Percentiles rank a stretch among this genome's conserved stretches.
phyloP scores from a whole-genome alignment of 768 basidiomycete species.

The Crassisporium funariophilum region DNA sequence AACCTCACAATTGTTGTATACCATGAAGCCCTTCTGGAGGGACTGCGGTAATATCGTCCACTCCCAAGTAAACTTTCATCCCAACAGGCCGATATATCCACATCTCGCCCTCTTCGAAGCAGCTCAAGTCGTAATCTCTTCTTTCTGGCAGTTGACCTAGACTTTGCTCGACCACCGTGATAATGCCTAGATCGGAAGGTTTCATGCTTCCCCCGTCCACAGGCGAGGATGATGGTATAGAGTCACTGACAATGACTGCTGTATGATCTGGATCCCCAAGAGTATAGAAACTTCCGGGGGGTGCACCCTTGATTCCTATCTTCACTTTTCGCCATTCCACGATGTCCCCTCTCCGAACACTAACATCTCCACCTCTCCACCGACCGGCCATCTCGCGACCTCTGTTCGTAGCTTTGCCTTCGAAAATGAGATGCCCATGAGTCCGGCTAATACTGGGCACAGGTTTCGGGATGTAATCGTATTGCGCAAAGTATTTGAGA shows the following conservation, averaged over 20 bases:
- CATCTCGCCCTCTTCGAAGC: conserved; percentile 51
- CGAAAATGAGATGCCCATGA: conserved; percentile 57
- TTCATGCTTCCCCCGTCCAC: conserved; percentile 35
- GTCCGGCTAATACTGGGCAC: conserved; percentile 50
- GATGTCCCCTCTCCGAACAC: conserved; percentile 55
- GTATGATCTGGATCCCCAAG: conserved; percentile 61
- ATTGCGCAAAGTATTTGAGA: conserved; percentile 42
- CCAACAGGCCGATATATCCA: conserved; percentile 59
- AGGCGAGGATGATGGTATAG: conserved; percentile 29
- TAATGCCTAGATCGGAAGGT: conserved; percentile 41
- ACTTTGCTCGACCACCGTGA: conserved; percentile 60
- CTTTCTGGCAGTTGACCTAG: conserved; percentile 41
- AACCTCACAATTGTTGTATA: conserved; percentile 12
- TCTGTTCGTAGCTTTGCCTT: conserved; percentile 36
- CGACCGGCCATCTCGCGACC: conserved; percentile 36
- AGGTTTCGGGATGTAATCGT: conserved; percentile 46
- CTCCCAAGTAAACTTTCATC: conserved; percentile 37
- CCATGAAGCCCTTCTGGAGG: conserved; percentile 20
- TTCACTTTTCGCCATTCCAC: conserved; percentile 51
- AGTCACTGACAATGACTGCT: conserved; percentile 47
- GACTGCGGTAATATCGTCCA: conserved; percentile 23
- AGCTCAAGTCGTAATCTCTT: conserved; percentile 43
- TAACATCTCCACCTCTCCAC: conserved; percentile 55
- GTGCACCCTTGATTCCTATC: conserved; percentile 29
- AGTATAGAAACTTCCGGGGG: conserved; percentile 26